Evolutionary conservation across 768 basidiomycete species (phyloP).

Genomic region (Tricholoma bakamatsutake): DNA sequence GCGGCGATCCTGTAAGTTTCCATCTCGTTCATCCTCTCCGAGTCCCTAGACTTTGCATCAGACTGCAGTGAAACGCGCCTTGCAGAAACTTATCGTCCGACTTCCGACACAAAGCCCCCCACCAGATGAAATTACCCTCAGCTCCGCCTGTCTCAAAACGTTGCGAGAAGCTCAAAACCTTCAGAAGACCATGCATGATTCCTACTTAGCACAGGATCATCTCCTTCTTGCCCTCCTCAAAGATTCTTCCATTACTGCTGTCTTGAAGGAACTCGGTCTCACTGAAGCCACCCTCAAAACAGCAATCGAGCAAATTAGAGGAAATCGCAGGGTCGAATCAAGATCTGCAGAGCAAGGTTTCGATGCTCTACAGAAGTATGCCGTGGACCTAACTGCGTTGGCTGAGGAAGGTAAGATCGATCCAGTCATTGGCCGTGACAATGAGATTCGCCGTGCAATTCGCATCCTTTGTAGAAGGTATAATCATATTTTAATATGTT

Average conservation of each 20-base stretch:
- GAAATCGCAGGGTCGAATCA: conserved; percentile 80
- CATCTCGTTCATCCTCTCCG: not conserved
- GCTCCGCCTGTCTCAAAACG: conserved; percentile 50
- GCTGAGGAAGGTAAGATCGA: conserved; percentile 94
- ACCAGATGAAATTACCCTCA: conserved; percentile 72
- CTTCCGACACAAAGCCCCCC: conserved; percentile 81
- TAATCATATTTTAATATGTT: not conserved
- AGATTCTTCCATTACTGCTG: conserved; percentile 55
- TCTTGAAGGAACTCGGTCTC: conserved; percentile 74
- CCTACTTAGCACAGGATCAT: conserved; percentile 92
- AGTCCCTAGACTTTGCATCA: too few relatives aligned
- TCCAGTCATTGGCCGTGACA: conserved; percentile 89
- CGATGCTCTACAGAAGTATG: conserved; percentile 87
- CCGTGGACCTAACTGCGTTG: conserved; percentile 77
- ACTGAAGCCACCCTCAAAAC: conserved; percentile 69
- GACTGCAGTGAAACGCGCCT: conserved; percentile 55
- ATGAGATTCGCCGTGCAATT: conserved; percentile 82
- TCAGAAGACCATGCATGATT: conserved; percentile 84
- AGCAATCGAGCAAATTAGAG: conserved; percentile 73
- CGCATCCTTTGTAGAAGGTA: conserved; percentile 79
- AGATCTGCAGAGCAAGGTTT: conserved; percentile 89
- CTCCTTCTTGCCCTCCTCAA: conserved; percentile 80
- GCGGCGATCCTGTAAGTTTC: conserved; percentile 71
- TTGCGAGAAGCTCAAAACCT: conserved; percentile 70
- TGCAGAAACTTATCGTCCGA: conserved; percentile 76